These are phyloP conservation scores for Bruguiera parviflora DNA, from an alignment of 345 rosid species.

Conservation along the genomic window DNA sequence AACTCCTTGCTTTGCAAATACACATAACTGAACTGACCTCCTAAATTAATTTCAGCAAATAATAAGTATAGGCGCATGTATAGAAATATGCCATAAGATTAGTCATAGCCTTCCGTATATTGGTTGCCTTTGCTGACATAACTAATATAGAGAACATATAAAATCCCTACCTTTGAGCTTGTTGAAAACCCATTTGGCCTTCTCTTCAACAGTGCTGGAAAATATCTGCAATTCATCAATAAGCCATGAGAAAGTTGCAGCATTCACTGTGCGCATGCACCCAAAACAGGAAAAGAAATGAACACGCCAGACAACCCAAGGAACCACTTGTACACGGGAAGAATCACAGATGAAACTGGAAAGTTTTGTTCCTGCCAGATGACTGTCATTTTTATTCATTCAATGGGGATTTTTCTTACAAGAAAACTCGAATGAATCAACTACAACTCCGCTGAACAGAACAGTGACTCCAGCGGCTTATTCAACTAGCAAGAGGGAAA, in stretches of 20 bases:
- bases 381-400: neutral
- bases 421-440: too few species aligned
- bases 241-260: neutral
- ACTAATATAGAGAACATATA: neutral
- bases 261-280: too few species aligned
- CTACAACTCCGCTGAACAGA: neutral
- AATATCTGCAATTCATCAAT: conserved; percentile 49
- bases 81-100: neutral
- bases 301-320: neutral
- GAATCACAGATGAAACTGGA: neutral
- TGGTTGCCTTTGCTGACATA: neutral
- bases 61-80: neutral
- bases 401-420: too few species aligned
- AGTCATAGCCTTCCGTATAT: neutral
- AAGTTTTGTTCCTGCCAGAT: neutral
- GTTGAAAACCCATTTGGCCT: conserved; percentile 90
- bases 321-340: neutral
- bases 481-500: neutral
- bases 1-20: too few species aligned
- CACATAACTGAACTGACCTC: neutral
- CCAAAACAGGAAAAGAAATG: too few species aligned
- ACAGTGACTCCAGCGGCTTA: neutral
- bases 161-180: conserved; percentile 14
- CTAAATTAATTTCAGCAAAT: neutral
- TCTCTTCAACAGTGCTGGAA: conserved; percentile 90